Evolutionary conservation across 2,329 filamentous ascomycete species (phyloP), one percentile per base, ranked within the genome.

Genomic region (Trichoderma hamatum): DNA sequence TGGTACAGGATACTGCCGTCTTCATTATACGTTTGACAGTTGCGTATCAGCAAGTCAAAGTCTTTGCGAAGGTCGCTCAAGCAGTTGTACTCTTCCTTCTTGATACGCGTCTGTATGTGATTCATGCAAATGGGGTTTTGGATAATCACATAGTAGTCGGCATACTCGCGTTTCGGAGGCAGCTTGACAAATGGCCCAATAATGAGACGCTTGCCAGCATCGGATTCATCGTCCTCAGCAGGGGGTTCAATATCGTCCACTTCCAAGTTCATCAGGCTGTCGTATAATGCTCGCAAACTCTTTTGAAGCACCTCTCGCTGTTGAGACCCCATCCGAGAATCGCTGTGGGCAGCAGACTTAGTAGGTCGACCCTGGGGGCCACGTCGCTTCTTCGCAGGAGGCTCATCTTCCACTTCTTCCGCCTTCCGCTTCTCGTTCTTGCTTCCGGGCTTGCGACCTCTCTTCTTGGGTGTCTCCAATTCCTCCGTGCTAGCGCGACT

Each of bases 1-100:
- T 92, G 88, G 82, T 94, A 98, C 66, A 99, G 86, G 75, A 96
- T 84, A 80, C 94, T 97, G 69, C 91, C 92, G 77, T 98, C 96
- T 80, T 99, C 96, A 76, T 99, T 99, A 84, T 97, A 99, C 3
- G 92, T 96, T 78, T 93, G 89, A 73, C 95, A 97, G 80, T 99
- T 99, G 77, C 87, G 89, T 79, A 94, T 96, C 80, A 99, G 87
- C 72, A 95, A 82, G 62, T 89, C 88, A 71, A 99, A 90, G 76
- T 99, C 96, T 73, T 88, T 89, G 67, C 89, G 87, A 85, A 99
- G 89, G 74, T 94, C 92, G 76, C 88, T 89, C 70, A 97, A 81
- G 75, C 87, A 91, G 74, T 88, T 89, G 80, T 99, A 99, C 77
- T 97, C 93, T 76, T 96, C 93, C 80, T 93, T 95, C 84, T 97